Percentiles rank a stretch among this genome's conserved stretches.
Conservation (phyloP, 1,284 basidiomycete species). For the Marasmius oreades region DNA sequence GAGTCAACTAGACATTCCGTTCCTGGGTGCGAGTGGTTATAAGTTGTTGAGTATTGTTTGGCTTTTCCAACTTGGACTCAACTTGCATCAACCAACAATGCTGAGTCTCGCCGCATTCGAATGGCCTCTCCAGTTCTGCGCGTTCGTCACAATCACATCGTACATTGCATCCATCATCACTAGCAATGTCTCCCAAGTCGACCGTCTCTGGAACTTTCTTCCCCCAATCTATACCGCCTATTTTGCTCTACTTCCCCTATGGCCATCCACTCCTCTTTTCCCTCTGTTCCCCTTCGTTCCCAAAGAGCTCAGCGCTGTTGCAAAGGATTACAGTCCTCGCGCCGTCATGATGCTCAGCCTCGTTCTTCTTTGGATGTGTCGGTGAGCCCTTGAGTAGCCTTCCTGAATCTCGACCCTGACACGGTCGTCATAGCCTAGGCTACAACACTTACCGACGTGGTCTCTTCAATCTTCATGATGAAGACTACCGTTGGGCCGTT, state of each 20-base stretch:
- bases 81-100: background rate
- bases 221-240: slow-evolving; percentile 79
- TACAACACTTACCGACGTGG: slow-evolving; percentile 87
- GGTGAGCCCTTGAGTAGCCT: slow-evolving; percentile 30
- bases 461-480: slow-evolving; percentile 74
- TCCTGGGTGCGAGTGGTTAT: too few species aligned
- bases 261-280: slow-evolving; percentile 45
- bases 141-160: slow-evolving; percentile 40
- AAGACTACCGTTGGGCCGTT: slow-evolving; percentile 91
- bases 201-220: slow-evolving; percentile 74
- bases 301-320: slow-evolving; percentile 38
- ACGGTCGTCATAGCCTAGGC: slow-evolving; percentile 49
- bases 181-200: slow-evolving; percentile 84
- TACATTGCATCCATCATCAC: slow-evolving; percentile 65
- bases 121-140: slow-evolving; percentile 65
- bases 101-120: slow-evolving; percentile 32
- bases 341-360: slow-evolving; percentile 69
- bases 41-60: too few species aligned
- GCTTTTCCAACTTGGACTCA: too few species aligned
- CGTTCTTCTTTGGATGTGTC: slow-evolving; percentile 68
- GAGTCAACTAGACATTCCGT: too few species aligned
- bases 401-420: slow-evolving; percentile 4
- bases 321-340: slow-evolving; percentile 56
- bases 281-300: slow-evolving; percentile 57
- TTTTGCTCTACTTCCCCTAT: slow-evolving; percentile 68